Evolutionary conservation across 495 filamentous ascomycete genomes (phyloP).

Genomic region (Trichocladium uniseriatum): DNA sequence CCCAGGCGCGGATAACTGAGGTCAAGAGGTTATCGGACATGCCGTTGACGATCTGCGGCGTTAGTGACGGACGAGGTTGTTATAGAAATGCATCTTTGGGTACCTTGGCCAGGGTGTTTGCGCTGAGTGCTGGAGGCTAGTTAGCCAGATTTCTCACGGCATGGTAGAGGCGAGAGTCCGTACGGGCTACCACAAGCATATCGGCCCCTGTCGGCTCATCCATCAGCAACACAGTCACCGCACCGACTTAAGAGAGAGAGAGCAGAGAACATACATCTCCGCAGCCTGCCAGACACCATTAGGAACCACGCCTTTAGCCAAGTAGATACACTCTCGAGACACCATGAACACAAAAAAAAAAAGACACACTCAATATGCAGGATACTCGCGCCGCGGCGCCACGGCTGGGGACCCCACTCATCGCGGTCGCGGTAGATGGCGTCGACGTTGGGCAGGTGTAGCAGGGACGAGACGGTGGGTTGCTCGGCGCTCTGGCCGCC

Average conservation of each 20-base stretch:
- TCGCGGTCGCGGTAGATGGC: slow-evolving; percentile 67
- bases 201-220: slow-evolving; percentile 46
- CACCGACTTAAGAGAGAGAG: not conserved
- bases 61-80: not conserved
- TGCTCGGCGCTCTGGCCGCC: slow-evolving; percentile 59
- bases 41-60: slow-evolving; percentile 18
- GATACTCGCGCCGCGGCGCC: slow-evolving; percentile 58
- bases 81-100: not conserved
- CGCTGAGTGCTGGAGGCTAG: slow-evolving; percentile 28
- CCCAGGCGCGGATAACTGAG: slow-evolving; percentile 80
- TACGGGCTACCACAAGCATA: slow-evolving; percentile 68
- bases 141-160: not conserved
- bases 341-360: not conserved
- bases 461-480: slow-evolving; percentile 47
- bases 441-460: slow-evolving; percentile 50
- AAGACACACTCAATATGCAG: slow-evolving; percentile 73
- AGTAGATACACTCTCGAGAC: too few relatives aligned
- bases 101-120: slow-evolving; percentile 72
- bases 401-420: slow-evolving; percentile 64
- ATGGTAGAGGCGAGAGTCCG: slow-evolving; percentile 24
- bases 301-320: not conserved
- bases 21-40: slow-evolving; percentile 39
- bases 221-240: slow-evolving; percentile 2
- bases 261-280: slow-evolving; percentile 21
- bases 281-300: slow-evolving; percentile 1